A percentile compares a stretch with the other conserved stretches of the same genome.
Evolutionary conservation across 805 yeast genomes (phyloP).

Genomic region (Candida loeiensis): DNA sequence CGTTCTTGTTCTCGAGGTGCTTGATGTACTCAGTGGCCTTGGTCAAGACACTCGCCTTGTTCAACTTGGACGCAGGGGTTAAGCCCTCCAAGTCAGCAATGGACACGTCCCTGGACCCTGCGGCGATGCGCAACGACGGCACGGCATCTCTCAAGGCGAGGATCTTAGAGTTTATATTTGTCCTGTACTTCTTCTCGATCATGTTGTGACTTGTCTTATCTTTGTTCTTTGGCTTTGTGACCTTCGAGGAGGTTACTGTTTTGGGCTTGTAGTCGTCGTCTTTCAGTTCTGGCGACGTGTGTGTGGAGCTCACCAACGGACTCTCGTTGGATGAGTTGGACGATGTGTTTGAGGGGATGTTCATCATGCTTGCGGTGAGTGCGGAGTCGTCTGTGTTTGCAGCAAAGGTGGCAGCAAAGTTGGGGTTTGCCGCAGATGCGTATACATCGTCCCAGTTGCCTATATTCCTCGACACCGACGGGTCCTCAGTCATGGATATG

Average conservation of each 20-base stretch:
- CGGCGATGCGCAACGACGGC: slow-evolving; percentile 67
- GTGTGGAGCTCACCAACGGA: slow-evolving; percentile 17
- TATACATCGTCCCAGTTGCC: slow-evolving; percentile 7
- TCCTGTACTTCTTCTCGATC: slow-evolving; percentile 77
- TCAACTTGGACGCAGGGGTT: slow-evolving; percentile 70
- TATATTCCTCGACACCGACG: slow-evolving; percentile 13
- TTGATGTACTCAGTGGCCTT: slow-evolving; percentile 77
- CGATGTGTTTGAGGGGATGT: slow-evolving; percentile 14
- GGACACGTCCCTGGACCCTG: slow-evolving; percentile 39
- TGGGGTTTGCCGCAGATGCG: slow-evolving; percentile 1
- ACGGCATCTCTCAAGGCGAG: slow-evolving; percentile 70
- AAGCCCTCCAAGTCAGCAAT: slow-evolving; percentile 62
- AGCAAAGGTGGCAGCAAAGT: background rate
- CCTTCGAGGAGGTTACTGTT: slow-evolving; percentile 12
- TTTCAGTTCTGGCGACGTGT: slow-evolving; percentile 21
- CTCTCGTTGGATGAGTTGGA: slow-evolving; percentile 16
- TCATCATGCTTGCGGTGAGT: slow-evolving; percentile 14
- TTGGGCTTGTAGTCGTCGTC: slow-evolving; percentile 9
- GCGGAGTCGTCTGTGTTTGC: background rate
- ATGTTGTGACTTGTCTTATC: slow-evolving; percentile 69
- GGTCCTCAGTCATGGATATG: slow-evolving; percentile 20
- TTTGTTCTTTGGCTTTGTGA: slow-evolving; percentile 48
- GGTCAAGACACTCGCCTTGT: slow-evolving; percentile 71
- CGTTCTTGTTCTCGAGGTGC: slow-evolving; percentile 65
- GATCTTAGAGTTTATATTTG: slow-evolving; percentile 71